phyloP scores from a whole-genome alignment of 108 stramenopile species.

The Seminavis robusta region DNA sequence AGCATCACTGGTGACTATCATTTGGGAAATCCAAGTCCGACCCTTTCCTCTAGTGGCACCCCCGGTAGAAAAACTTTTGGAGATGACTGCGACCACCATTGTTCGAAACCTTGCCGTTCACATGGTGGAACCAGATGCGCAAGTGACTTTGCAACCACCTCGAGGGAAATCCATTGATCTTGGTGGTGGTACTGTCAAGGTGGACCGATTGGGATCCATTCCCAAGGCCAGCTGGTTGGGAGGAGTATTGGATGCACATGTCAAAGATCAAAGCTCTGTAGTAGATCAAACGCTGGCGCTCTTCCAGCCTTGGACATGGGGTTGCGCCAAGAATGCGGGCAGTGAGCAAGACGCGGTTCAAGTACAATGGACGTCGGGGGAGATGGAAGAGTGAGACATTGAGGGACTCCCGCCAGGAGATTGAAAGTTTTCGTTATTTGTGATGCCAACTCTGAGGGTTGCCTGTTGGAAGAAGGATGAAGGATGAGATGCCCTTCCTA shows the following conservation, averaged over 20 bases:
- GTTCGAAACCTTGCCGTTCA: constrained; percentile 26
- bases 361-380: constrained; percentile 17
- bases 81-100: constrained; percentile 36
- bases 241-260: constrained; percentile 34
- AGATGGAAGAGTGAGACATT: too few species aligned
- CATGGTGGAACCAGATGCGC: constrained; percentile 30
- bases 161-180: constrained; percentile 15
- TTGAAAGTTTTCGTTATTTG: too few species aligned
- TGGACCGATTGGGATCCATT: constrained; percentile 24
- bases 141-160: constrained; percentile 29
- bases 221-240: constrained; percentile 39
- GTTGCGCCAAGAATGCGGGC: constrained; percentile 16
- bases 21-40: constrained; percentile 43
- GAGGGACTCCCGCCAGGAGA: too few species aligned
- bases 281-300: constrained; percentile 26
- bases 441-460: too few species aligned
- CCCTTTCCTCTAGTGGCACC: constrained; percentile 24
- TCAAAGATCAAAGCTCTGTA: constrained; percentile 20
- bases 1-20: constrained; percentile 10
- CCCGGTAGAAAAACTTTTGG: constrained; percentile 30
- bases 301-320: constrained; percentile 49
- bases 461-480: too few species aligned
- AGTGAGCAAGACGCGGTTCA: constrained; percentile 13
- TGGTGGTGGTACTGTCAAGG: too few species aligned
- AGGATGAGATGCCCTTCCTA: too few species aligned